These are phyloP conservation scores for Boechera retrofracta DNA, from an alignment of 345 rosid species.

Conservation along the genomic window DNA sequence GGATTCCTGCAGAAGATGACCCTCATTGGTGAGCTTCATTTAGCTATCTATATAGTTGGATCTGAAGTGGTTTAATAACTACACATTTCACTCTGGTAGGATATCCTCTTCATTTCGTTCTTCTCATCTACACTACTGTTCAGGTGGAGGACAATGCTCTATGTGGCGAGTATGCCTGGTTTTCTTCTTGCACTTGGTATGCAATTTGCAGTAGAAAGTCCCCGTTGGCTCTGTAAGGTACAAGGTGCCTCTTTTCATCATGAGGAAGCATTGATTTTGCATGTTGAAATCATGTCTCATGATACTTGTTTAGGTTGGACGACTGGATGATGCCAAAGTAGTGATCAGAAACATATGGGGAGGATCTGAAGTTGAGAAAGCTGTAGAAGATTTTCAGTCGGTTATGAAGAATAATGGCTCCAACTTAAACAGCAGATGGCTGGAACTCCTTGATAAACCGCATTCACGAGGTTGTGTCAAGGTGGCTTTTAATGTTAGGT, in stretches of 20 bases:
- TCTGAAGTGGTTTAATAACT: too few species aligned
- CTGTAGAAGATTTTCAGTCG: conserved; percentile 64
- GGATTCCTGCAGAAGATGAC: conserved; percentile 65
- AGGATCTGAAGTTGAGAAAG: conserved; percentile 59
- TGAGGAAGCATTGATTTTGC: not conserved
- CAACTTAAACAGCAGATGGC: conserved; percentile 63
- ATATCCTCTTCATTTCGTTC: conserved; percentile 3
- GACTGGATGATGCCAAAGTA: conserved; percentile 60
- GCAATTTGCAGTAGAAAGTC: conserved; percentile 87
- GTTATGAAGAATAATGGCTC: conserved; percentile 60
- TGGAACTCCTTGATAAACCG: conserved; percentile 74
- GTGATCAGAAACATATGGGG: conserved; percentile 72
- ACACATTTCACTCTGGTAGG: conserved; percentile 6
- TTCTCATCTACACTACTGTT: conserved; percentile 28
- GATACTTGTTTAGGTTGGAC: conserved; percentile 56
- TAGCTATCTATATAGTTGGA: not conserved
- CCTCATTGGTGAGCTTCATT: conserved; percentile 70
- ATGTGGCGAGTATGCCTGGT: conserved; percentile 66
- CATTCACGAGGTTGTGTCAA: conserved; percentile 77
- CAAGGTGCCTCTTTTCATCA: conserved; percentile 18
- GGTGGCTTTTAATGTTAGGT: conserved; percentile 45
- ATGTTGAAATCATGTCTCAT: conserved; percentile 30
- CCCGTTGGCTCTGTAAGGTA: conserved; percentile 88
- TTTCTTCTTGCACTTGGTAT: conserved; percentile 64
- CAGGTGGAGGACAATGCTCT: conserved; percentile 88